phyloP scores from a whole-genome alignment of 139 green algal species.

The Pleodorina starrii region DNA sequence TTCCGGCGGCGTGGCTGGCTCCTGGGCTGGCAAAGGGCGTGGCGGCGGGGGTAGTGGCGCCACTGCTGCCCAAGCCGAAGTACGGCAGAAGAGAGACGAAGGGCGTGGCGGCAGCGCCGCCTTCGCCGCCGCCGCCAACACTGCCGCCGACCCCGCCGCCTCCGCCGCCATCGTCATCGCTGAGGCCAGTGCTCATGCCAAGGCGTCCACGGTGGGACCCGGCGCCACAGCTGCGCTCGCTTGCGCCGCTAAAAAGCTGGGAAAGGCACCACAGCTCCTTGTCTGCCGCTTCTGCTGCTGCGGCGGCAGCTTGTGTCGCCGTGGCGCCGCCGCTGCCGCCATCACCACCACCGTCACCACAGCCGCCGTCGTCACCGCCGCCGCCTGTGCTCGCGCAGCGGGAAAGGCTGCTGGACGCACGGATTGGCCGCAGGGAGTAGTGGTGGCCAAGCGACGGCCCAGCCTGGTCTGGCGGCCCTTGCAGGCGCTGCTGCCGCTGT shows the following conservation, averaged over 20 bases:
- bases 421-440: neutral
- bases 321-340: neutral
- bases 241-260: too few relatives aligned
- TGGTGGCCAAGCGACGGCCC: too few relatives aligned
- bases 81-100: constrained; percentile 31
- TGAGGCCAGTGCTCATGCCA: neutral
- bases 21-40: neutral
- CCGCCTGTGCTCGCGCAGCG: neutral
- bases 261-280: too few relatives aligned
- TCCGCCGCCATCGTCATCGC: neutral
- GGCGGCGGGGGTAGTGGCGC: neutral
- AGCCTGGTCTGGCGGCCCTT: too few relatives aligned
- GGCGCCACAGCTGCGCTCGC: too few relatives aligned
- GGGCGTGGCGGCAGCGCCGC: neutral
- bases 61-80: neutral
- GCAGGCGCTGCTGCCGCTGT: neutral
- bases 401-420: neutral
- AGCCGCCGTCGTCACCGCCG: too few relatives aligned
- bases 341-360: neutral
- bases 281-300: too few relatives aligned
- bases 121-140: neutral
- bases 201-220: too few relatives aligned
- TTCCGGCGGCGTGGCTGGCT: neutral
- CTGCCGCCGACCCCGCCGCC: neutral
- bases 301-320: too few relatives aligned